These are phyloP conservation scores for Lasiodiplodia sp. DNA, from an alignment of 2,329 filamentous ascomycete genomes.

Conservation along the genomic window DNA sequence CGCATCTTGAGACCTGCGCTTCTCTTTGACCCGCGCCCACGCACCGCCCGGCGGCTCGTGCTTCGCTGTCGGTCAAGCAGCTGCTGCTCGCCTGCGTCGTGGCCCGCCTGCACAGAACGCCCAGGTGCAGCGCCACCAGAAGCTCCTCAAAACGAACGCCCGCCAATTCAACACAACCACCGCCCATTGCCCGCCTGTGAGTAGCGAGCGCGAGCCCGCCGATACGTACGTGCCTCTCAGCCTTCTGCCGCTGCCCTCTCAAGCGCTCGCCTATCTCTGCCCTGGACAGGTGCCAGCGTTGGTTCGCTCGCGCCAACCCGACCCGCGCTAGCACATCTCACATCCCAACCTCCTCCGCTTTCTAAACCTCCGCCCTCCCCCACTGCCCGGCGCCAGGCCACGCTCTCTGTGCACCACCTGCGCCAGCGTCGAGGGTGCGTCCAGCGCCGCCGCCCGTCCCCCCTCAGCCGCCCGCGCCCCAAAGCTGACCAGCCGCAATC, in stretches of 20 bases:
- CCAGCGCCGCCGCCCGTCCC: slow-evolving; percentile 10
- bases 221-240: slow-evolving; percentile 25
- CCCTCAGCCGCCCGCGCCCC: slow-evolving; percentile 2
- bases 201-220: neutral
- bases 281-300: slow-evolving; percentile 38
- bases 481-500: slow-evolving; percentile 14
- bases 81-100: slow-evolving; percentile 26
- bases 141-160: slow-evolving; percentile 27
- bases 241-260: slow-evolving; percentile 36
- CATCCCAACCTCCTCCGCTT: slow-evolving; percentile 53
- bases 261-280: slow-evolving; percentile 46
- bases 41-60: slow-evolving; percentile 24
- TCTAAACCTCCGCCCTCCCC: slow-evolving; percentile 38
- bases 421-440: slow-evolving; percentile 34
- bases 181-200: slow-evolving; percentile 20
- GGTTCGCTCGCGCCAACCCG: slow-evolving; percentile 38
- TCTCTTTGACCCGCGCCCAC: slow-evolving; percentile 23
- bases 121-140: slow-evolving; percentile 24
- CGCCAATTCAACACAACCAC: slow-evolving; percentile 8
- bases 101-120: slow-evolving; percentile 28
- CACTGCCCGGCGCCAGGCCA: slow-evolving; percentile 38
- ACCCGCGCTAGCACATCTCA: slow-evolving; percentile 44
- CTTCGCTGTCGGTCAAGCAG: slow-evolving; percentile 22
- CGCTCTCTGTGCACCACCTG: slow-evolving; percentile 35
- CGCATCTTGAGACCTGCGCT: slow-evolving; percentile 30